Conservation (phyloP, 441 rosid species). For the Hypseocharis bilobata region DNA sequence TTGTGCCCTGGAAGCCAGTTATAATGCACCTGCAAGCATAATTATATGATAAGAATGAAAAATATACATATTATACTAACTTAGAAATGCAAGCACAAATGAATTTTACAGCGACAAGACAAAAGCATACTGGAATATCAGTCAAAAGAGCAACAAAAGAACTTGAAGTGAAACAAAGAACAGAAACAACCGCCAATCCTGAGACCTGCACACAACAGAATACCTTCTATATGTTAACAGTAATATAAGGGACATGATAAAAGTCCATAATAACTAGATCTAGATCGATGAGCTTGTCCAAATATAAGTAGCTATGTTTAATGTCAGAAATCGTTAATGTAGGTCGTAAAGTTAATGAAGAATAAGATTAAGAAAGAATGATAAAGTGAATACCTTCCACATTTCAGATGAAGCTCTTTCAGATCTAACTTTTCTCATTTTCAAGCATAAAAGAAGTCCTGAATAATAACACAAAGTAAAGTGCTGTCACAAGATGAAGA, state of each 20-base stretch:
- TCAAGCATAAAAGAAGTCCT: slow-evolving; percentile 49
- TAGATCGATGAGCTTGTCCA: neutral
- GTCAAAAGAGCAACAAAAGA: slow-evolving; percentile 45
- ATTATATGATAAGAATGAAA: neutral
- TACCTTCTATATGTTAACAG: neutral
- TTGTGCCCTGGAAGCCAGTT: slow-evolving; percentile 31
- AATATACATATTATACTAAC: neutral
- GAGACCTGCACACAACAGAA: slow-evolving; percentile 38
- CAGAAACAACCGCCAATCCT: slow-evolving; percentile 51
- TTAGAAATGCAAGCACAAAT: slow-evolving; percentile 2
- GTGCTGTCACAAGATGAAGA: neutral
- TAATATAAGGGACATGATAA: neutral
- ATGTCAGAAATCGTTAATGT: neutral
- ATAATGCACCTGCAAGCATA: slow-evolving; percentile 44
- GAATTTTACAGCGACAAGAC: slow-evolving; percentile 5
- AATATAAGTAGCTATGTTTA: neutral
- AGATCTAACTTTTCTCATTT: slow-evolving; percentile 56
- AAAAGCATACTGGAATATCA: slow-evolving; percentile 43
- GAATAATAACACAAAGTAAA: slow-evolving; percentile 4
- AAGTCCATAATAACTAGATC: neutral
- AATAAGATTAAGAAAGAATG: neutral
- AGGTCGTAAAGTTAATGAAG: neutral
- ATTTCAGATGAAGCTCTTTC: slow-evolving; percentile 58
- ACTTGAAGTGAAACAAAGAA: slow-evolving; percentile 50
- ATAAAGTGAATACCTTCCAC: slow-evolving; percentile 41